These are phyloP conservation scores for Talaromyces sp. DNA, from an alignment of 2,329 filamentous ascomycete genomes.

Conservation along the genomic window DNA sequence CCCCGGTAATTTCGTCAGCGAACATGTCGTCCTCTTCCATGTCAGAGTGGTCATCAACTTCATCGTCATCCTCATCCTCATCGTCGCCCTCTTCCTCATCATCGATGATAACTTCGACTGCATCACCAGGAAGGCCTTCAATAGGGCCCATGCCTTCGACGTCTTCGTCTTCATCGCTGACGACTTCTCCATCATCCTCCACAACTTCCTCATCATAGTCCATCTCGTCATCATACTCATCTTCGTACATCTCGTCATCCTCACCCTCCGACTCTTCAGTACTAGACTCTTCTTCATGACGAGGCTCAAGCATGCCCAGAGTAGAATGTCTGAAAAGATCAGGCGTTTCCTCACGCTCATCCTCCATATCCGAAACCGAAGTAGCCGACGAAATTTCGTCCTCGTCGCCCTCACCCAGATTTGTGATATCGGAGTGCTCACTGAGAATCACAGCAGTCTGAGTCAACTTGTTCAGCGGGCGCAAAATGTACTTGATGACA, in stretches of 20 bases:
- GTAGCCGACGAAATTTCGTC: constrained; percentile 87
- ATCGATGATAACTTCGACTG: constrained; percentile 86
- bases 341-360: constrained; percentile 89
- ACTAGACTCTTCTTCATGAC: constrained; percentile 78
- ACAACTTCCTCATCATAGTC: constrained; percentile 85
- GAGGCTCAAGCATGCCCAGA: constrained; percentile 88
- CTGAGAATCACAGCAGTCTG: constrained; percentile 85
- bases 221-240: constrained; percentile 86
- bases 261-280: constrained; percentile 70
- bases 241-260: constrained; percentile 91
- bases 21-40: constrained; percentile 58
- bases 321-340: constrained; percentile 97
- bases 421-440: constrained; percentile 72
- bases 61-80: constrained; percentile 64
- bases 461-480: constrained; percentile 83
- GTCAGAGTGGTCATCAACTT: constrained; percentile 63
- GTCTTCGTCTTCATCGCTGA: constrained; percentile 86
- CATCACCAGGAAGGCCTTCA: constrained; percentile 64
- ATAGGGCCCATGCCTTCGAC: constrained; percentile 81
- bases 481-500: constrained; percentile 93
- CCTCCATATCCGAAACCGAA: constrained; percentile 84
- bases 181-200: constrained; percentile 78
- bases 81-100: constrained; percentile 67
- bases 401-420: constrained; percentile 71
- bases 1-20: constrained; percentile 58